Evolutionary conservation across 345 rosid genomes (phyloP).

Genomic region (Hibiscus mutabilis): DNA sequence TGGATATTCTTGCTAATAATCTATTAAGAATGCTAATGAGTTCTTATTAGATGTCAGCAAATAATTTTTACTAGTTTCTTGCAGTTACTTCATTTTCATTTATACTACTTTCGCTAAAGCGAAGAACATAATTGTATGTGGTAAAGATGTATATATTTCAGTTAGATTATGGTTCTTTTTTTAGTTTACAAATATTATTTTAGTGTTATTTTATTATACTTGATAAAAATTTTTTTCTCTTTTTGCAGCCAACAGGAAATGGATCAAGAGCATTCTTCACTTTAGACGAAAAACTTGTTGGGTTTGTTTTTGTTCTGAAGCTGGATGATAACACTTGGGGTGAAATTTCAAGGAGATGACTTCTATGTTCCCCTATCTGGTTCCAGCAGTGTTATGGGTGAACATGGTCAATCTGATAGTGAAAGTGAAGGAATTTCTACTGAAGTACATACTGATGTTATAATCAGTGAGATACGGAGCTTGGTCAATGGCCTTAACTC

Average conservation of each 20-base stretch:
- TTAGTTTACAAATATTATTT: too few relatives aligned
- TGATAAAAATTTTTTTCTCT: too few relatives aligned
- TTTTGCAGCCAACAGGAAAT: conserved; percentile 60
- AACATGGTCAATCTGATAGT: conserved; percentile 26
- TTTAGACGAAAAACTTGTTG: conserved; percentile 49
- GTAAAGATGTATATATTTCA: neutral
- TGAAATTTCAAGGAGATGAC: conserved; percentile 61
- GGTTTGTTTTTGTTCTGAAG: conserved; percentile 85
- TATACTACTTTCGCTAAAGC: too few relatives aligned
- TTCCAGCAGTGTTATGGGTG: conserved; percentile 32
- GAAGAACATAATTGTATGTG: neutral
- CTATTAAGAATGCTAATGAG: neutral
- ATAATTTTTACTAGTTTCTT: neutral
- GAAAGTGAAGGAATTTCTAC: conserved; percentile 34
- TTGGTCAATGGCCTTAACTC: conserved; percentile 62
- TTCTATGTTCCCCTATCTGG: conserved; percentile 62
- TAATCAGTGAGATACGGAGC: conserved; percentile 73
- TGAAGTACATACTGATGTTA: conserved; percentile 44
- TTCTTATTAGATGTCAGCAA: neutral
- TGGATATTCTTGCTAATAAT: conserved; percentile 10
- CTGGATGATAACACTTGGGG: conserved; percentile 60
- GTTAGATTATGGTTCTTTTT: too few relatives aligned
- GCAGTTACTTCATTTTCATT: neutral
- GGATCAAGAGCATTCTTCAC: conserved; percentile 58
- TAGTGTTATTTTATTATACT: too few relatives aligned